These are phyloP conservation scores for Aspergillus flavus DNA, from an alignment of 2,329 filamentous ascomycete genomes.

Conservation along the genomic window DNA sequence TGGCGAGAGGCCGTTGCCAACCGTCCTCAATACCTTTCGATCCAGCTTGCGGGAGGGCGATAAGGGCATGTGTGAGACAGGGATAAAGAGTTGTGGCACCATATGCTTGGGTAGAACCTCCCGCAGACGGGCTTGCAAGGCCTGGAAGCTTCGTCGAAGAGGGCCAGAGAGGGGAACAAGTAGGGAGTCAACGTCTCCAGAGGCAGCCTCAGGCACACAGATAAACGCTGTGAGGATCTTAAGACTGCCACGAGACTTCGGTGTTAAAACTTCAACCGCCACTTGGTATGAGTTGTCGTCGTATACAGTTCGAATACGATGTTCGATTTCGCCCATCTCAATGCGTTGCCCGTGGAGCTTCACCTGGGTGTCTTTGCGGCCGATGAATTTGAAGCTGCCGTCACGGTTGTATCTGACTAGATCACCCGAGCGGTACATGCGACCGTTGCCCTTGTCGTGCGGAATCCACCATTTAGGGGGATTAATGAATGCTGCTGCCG, in stretches of 20 bases:
- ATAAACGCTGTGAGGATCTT: neutral
- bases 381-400: conserved; percentile 17
- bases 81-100: conserved; percentile 10
- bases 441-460: conserved; percentile 2
- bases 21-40: neutral
- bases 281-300: neutral
- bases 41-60: conserved; percentile 11
- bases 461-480: conserved; percentile 23
- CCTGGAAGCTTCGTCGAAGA: neutral
- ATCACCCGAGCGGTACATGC: conserved; percentile 33
- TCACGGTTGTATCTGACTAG: conserved; percentile 28
- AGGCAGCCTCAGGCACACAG: neutral
- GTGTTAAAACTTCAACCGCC: neutral
- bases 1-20: neutral
- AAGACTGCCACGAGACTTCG: neutral
- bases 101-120: conserved; percentile 8
- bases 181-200: neutral
- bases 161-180: neutral
- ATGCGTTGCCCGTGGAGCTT: conserved; percentile 13
- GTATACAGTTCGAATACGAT: neutral
- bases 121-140: neutral
- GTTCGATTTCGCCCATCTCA: conserved; percentile 11
- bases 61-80: conserved; percentile 6
- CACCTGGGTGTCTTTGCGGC: conserved; percentile 10
- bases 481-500: conserved; percentile 23